Evolutionary conservation across 2,329 filamentous ascomycete species (phyloP), one percentile per base, ranked within the genome.

Genomic region (Blastomyces parvus): DNA sequence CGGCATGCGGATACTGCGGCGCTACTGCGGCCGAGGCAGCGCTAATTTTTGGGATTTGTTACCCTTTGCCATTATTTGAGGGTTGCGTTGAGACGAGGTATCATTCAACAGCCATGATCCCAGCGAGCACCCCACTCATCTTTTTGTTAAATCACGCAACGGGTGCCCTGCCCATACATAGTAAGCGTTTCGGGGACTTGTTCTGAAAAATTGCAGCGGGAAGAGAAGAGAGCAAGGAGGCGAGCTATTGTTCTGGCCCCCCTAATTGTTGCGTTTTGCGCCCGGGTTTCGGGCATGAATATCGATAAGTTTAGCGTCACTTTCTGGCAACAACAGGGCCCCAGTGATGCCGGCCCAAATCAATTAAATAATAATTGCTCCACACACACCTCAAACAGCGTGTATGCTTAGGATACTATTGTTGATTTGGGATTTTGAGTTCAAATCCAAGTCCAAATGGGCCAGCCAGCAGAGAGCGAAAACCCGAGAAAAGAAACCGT

Each of bases 1-100:
- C 60, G 50, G 52, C 60, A 62, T 62, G 60, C 60, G 60, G 30
- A 33, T 55, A 55, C 53, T 42, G 60, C 25, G 48, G 60, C 60
- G 60, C 60, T 61, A 52, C 60, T 61, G 60, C 50, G 46, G 33
- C 17, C 38, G 59, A 52, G 25, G 59, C 19, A 61, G 60, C 60
- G 60, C 52, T 61, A 61, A 61, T 33, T 25, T 55, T 36, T 48
- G 36, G 19, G 17, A 22, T 22, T 56, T 48, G 19, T 42, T 13
- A 6, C 19, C 27, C 27, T 52, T 25, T n/a, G n/a, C n/a, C n/a
- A n/a, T n/a, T n/a, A n/a, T n/a, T n/a, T 14, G n/a, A 9, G 19
- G n/a, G 27, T 46, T 38, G 25, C 33, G 33, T 36, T 36, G 14
- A 22, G 33, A 14, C 6, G 27, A 22, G 19, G 59, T 46, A 25